Percentiles rank a stretch among this genome's conserved stretches.
These are phyloP conservation scores for Lentinula raphanica DNA, from an alignment of 768 basidiomycete genomes.

Conservation along the genomic window DNA sequence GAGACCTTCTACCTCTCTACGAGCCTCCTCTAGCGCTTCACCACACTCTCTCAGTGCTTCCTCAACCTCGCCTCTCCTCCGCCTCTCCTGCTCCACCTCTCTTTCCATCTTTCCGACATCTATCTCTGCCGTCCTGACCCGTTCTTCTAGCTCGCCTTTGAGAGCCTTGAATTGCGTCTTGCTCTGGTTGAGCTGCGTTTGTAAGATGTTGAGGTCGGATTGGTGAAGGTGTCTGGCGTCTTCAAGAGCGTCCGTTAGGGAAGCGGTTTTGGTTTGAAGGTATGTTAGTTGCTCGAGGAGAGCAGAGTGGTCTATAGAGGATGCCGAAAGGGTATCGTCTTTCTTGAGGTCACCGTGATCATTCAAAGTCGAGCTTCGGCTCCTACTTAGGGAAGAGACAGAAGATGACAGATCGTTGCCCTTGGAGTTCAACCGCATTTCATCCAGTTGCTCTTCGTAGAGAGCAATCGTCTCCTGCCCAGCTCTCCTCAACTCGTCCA, in stretches of 20 bases:
- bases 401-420: slow-evolving; percentile 23
- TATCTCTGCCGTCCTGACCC: slow-evolving; percentile 62
- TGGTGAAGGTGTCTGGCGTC: slow-evolving; percentile 69
- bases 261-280: slow-evolving; percentile 68
- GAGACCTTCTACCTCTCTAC: slow-evolving; percentile 81
- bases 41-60: slow-evolving; percentile 86
- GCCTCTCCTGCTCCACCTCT: slow-evolving; percentile 60
- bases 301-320: slow-evolving; percentile 92
- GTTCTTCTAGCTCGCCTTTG: slow-evolving; percentile 72
- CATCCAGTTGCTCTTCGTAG: slow-evolving; percentile 86
- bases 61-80: slow-evolving; percentile 79
- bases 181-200: slow-evolving; percentile 58
- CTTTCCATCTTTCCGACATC: slow-evolving; percentile 66
- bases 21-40: slow-evolving; percentile 80
- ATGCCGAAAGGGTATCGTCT: slow-evolving; percentile 38
- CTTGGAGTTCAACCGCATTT: slow-evolving; percentile 53
- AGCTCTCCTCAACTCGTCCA: slow-evolving; percentile 82
- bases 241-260: slow-evolving; percentile 81
- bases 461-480: slow-evolving; percentile 96
- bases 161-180: slow-evolving; percentile 71
- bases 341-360: slow-evolving; percentile 8
- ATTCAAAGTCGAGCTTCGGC: neutral
- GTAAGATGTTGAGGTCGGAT: slow-evolving; percentile 60
- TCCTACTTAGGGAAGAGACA: slow-evolving; percentile 1
- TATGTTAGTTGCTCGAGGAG: slow-evolving; percentile 88